Base-by-base conservation (phyloP, 352 stramenopile genomes). In the Achlya hypogyna region DNA sequence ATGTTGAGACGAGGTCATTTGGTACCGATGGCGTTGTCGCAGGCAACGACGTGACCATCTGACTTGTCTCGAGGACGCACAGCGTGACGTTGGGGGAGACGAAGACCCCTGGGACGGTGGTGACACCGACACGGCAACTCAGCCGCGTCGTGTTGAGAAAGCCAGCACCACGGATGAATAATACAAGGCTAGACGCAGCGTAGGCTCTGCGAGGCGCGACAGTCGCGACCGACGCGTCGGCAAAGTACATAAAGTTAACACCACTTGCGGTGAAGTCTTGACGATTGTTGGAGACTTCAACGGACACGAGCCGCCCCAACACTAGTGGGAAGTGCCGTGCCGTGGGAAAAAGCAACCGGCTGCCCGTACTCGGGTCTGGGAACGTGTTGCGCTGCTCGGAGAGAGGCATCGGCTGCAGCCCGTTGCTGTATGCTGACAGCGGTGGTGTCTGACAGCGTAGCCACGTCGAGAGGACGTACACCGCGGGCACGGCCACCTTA, bases 241-340 rank as follows among this genome's bases (percentile, higher is more conserved):
- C 62, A 40, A 96, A 90, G 72, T 98, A 98, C 23, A 98, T 69
- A 58, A 95, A 99, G 27, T 87, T 87, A 16, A 97, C 79, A 0
- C 93, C 93, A 34, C 72, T 92, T 51, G 91, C 72, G 10, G 93
- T 96, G 62, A 94, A 99, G 62, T 98, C 95, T 70, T 98, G 90
- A 14, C 89, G 87, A 70, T 99, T 98, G 69, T 97, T 98, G 23
- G 88, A 97, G 0, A 98, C 82, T 65, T 99, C 95, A 2, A 99
- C 71, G 0, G 81, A 78, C 5, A 98, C 89, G 9, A 98, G 68
- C n/a, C 87, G 86, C 4, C 77, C 82, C 10, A 82, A 75, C 63
- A 96, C 96, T 59, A 94, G 79, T 0, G 93, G 93, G 65, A 97
- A 98, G 56, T 88, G 84, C 52, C 96, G 82, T 0, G 81, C 75